Evolutionary conservation across 208 protist genomes (phyloP), one percentile per base, ranked within the genome.

Genomic region (Leishmania gerbilli): DNA sequence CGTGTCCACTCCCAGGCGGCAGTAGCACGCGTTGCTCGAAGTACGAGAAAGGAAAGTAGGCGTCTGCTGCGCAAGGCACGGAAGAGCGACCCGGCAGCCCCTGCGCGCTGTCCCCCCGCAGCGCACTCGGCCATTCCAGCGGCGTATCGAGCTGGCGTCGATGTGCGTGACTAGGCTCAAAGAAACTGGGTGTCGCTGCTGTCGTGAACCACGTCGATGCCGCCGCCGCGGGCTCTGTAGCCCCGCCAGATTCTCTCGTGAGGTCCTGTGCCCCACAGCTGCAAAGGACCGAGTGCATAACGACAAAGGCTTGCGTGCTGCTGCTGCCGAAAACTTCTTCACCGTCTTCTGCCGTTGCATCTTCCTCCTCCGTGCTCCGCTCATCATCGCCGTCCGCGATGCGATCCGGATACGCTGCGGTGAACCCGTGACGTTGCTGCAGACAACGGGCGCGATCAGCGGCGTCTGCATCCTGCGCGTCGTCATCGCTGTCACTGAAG

Each of bases 241-340:
- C 15, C 27, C 4, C 51, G 49, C 6, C 45, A 17, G 31, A 13
- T 21, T n/a, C 71, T 1, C 7, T 60, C 19, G 49, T 3, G 13
- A 37, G 42, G 49, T 42, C 37, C 15, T 77, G 55, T 1, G 9
- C 49, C 45, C 45, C 31, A 42, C 60, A 83, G 76, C 90, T 95
- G 81, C 92, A 95, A 55, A 89, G 80, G 17, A 62, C 74, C 0
- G 88, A 87, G 77, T 93, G 77, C 89, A 95, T 86, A 40, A 95
- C 79, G 53, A 93, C 27, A 7, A 34, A 47, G n/a, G 15, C 65
- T 15, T 42, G 65, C 75, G 82, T 86, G 91, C 6, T 13, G 79
- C 27, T 62, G 53, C 69, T 9, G 8, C 67, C 19, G 0, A 42
- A 17, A 24, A 56, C 4, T 6, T 6, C 69, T 6, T 58, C 47